phyloP scores from a whole-genome alignment of 2,329 filamentous ascomycete species.

The Ophiostoma sp. region DNA sequence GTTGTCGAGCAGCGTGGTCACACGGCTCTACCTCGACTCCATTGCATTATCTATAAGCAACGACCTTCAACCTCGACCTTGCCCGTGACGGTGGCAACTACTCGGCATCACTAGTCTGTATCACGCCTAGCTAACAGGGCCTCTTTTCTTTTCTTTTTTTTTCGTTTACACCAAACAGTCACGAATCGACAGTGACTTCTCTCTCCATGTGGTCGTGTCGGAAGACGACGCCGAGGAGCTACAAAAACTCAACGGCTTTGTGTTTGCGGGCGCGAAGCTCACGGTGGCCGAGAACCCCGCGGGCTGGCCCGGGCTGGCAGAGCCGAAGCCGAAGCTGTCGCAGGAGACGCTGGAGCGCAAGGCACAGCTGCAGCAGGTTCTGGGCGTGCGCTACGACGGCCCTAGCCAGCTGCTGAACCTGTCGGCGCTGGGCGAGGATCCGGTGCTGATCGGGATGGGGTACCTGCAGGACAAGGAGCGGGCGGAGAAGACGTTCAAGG shows the following conservation, averaged over 20 bases:
- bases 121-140: too few species aligned
- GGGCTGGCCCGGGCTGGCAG: constrained; percentile 34
- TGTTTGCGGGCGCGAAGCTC: constrained; percentile 61
- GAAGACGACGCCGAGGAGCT: constrained; percentile 60
- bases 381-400: constrained; percentile 68
- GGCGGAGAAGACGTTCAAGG: constrained; percentile 83
- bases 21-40: too few species aligned
- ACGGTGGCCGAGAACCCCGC: constrained; percentile 46
- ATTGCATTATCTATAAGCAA: too few species aligned
- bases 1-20: too few species aligned
- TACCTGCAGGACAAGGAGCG: constrained; percentile 67
- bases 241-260: constrained; percentile 61
- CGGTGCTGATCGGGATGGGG: constrained; percentile 64
- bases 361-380: constrained; percentile 62
- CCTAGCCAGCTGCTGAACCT: constrained; percentile 73
- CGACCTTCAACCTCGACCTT: too few species aligned
- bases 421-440: constrained; percentile 68
- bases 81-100: too few species aligned
- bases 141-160: too few species aligned
- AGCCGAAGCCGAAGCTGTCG: constrained; percentile 38
- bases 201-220: constrained; percentile 60
- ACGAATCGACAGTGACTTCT: constrained; percentile 59
- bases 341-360: constrained; percentile 56
- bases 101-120: too few species aligned
- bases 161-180: constrained; percentile 38